Percentiles rank a stretch among this genome's conserved stretches.
Evolutionary conservation across 768 basidiomycete species (phyloP).

Genomic region (Auricularia sp.): DNA sequence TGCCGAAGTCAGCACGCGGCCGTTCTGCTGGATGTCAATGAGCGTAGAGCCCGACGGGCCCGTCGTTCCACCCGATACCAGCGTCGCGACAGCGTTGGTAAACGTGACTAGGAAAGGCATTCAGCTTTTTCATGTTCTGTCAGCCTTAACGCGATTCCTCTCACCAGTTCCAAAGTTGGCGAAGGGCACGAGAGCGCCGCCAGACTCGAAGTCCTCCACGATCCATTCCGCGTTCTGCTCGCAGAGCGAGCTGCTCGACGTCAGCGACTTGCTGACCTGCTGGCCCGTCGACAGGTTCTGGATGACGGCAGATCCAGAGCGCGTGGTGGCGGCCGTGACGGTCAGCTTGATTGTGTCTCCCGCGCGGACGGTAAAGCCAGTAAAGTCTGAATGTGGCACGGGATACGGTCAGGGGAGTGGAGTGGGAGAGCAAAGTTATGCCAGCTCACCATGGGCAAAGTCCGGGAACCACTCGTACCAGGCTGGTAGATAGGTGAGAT

Average conservation of each 20-base stretch:
- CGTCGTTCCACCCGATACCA: constrained; percentile 15
- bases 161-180: constrained; percentile 4
- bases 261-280: constrained; percentile 22
- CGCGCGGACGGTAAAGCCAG: constrained; percentile 20
- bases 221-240: constrained; percentile 31
- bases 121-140: too few species aligned
- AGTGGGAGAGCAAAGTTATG: neutral
- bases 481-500: constrained; percentile 7
- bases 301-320: constrained; percentile 19
- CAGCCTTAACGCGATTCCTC: too few species aligned
- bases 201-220: constrained; percentile 23
- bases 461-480: constrained; percentile 29
- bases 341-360: constrained; percentile 23
- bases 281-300: constrained; percentile 19
- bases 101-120: constrained; percentile 14
- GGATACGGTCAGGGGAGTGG: neutral
- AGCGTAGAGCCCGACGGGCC: constrained; percentile 23
- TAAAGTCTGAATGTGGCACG: constrained; percentile 17
- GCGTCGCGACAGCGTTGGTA: constrained; percentile 23
- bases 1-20: constrained; percentile 21
- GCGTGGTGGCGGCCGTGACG: constrained; percentile 20
- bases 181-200: constrained; percentile 21
- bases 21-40: constrained; percentile 29
- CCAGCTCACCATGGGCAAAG: too few species aligned
- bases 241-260: constrained; percentile 22